Evolutionary conservation across 2,329 filamentous ascomycete species (phyloP), one percentile per base, ranked within the genome.

Genomic region (Cladosporium colombiae): DNA sequence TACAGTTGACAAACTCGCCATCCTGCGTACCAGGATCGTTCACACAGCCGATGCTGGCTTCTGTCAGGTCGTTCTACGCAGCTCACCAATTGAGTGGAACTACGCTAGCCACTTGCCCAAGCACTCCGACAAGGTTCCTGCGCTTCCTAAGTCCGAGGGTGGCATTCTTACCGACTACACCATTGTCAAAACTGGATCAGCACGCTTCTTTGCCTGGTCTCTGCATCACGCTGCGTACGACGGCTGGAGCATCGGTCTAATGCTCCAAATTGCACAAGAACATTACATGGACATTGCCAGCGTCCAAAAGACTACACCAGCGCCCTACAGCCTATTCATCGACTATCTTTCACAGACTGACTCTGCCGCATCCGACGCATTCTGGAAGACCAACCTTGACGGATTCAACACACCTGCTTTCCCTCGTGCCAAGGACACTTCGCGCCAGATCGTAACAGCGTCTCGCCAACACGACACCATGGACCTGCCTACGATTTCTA

Each of bases 11-110:
- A 72, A 71, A n/a, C 71, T 70, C 3, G 72, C 77, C 7, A 76
- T 81, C 7, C 67, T 82, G 23, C 74, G 80, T 2, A 81, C 80
- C 10, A 73, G 78, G 2, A 75, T 80, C 18, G 70, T 78, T 52
- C 78, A 79, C 56, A 69, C 78, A 3, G 67, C 74, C 18, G 74
- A 73, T 16, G 76, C 73, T 37, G 78, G 78, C 16, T 66, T 81
- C 3, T 76, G 73, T 70, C 78, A 80, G 67, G 78, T 79, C 1
- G 74, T 79, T 27, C 40, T 65, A 14, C 61, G 61, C 13, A 37
- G 27, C 5, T 25, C 50, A 11, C 50, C 35, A 5, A 63, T 63
- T 13, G 16, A 44, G 35, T 63, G 61, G 61, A 63, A 18, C 5
- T 23, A 63, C 23, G 25, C 23, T 3, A 55, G 25, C 6, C 13